phyloP scores from a whole-genome alignment of 306 rosid species.

The Oemleria cerasiformis region DNA sequence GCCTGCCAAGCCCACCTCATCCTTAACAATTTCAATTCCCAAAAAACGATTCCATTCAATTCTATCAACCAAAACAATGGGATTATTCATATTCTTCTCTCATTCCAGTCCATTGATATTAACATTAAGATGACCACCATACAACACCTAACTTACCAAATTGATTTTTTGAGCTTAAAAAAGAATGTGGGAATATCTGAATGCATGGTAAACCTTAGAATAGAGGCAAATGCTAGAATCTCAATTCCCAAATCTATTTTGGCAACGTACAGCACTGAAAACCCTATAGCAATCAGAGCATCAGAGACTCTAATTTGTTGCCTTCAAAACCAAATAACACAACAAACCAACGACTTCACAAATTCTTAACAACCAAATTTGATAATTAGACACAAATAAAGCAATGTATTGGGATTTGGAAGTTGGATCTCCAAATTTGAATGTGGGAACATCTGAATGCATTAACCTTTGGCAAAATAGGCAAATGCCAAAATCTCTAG shows the following conservation, averaged over 20 bases:
- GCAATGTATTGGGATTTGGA: background rate
- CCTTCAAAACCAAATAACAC: background rate
- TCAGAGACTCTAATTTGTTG: conserved; percentile 26
- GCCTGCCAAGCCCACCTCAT: no score
- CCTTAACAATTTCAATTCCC: no score
- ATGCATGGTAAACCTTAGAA: conserved; percentile 47
- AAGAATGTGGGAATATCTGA: conserved; percentile 53
- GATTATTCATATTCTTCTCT: no score
- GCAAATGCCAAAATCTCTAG: conserved; percentile 66
- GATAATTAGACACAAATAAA: no score
- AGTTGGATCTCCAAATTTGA: background rate
- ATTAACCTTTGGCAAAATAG: conserved; percentile 25
- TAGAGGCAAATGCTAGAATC: conserved; percentile 4
- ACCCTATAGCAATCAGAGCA: conserved; percentile 11
- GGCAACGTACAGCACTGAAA: conserved; percentile 25
- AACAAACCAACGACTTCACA: background rate
- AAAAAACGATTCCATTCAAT: no score
- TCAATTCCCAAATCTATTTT: background rate
- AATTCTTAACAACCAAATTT: no score
- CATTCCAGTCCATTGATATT: no score
- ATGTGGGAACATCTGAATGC: conserved; percentile 70
- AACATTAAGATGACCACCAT: no score
- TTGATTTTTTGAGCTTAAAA: no score
- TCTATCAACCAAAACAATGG: no score
- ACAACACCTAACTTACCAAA: background rate